Evolutionary conservation across 1,139 yeast species (phyloP), one percentile per base, ranked within the genome.

Genomic region (Magnusiomyces sp.): DNA sequence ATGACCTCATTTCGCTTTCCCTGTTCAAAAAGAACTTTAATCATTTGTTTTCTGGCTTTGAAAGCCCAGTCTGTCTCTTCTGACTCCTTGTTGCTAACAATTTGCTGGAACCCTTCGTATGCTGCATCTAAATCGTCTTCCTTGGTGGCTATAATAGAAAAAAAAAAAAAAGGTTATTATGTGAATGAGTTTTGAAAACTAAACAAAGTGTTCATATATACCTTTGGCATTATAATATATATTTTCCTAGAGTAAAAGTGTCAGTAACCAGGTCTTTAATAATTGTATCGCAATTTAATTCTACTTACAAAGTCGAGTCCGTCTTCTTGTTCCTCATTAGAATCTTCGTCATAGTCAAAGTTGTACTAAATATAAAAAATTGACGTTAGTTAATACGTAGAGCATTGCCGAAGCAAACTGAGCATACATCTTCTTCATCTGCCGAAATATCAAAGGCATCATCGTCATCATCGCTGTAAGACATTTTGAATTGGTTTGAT

Each of bases 11-110:
- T 71, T 11, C 56, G 43, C n/a, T 45, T 48, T 9, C 63, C 53
- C 6, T 68, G 62, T 23, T 65, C 65, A 55, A 74, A 75, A 38
- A 71, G 64, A 9, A 81, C 66, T 65, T 86, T 86, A 47, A 83
- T 72, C 38, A 76, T 66, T 60, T 86, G 95, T 59, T 86, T 86
- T 48, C 71, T 65, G 0, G 88, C 72, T 56, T 80, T 83, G 64
- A 83, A 81, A 2, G 76, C 66, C 62, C 64, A 61, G 52, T 48
- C 49, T 31, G 40, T 20, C 14, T 50, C 57, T 45, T 46, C 57
- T 57, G 11, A 61, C 63, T 33, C 65, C 3, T 61, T 58, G 16
- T 58, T 62, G 6, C 52, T 51, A 1, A 73, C 61, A 1, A 77
- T 70, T 19, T 61, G 62, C 9, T 60, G 57, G 50, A 81, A 75